Evolutionary conservation across 192 early-diverging fungal species (phyloP), one percentile per base, ranked within the genome.

Genomic region (Coemansia sp.): DNA sequence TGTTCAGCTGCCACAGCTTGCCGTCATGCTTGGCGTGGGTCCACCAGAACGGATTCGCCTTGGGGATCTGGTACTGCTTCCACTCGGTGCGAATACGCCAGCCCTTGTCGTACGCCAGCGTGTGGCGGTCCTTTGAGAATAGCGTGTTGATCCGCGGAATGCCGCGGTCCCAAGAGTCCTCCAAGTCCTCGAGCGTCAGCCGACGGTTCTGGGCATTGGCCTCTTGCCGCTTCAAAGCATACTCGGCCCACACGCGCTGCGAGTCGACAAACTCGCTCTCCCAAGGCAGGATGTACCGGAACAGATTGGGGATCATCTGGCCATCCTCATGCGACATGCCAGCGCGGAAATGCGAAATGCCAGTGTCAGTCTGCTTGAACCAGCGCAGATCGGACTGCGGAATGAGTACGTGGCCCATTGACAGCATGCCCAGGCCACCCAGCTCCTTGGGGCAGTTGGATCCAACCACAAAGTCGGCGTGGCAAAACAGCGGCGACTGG

Each of bases 211-310:
- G 97, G 8, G 92, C 89, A 65, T 92, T 93, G 37, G 97, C 97
- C 74, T 99, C 97, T 71, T 94, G 91, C 42, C 97, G 86, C 85
- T 99, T 99, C 36, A 97, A 78, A 3, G 95, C 95, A 73, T 97
- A 99, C 76, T 99, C 97, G 35, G 95, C 94, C 97, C 97, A 99
- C 9, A 97, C 97, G 65, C 97, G 92, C 77, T 97, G 97, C 18
- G 95, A 97, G 67, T 99, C 97, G 66, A 95, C 90, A 76, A 99
- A 97, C 83, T 99, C 97, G 56, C 95, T 96, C 78, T 96, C 93
- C 97, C 97, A 99, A 9, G 97, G 96, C 77, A 94, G 92, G 40
- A 99, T 87, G 78, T 99, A 99, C 58, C 97, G 89, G 84, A 94
- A 95, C 84, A 99, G 74, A 79, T 96, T 97, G 56, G 97, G 97